Conservation (phyloP, 2,329 filamentous ascomycete genomes). For the Neonectria punicea region DNA sequence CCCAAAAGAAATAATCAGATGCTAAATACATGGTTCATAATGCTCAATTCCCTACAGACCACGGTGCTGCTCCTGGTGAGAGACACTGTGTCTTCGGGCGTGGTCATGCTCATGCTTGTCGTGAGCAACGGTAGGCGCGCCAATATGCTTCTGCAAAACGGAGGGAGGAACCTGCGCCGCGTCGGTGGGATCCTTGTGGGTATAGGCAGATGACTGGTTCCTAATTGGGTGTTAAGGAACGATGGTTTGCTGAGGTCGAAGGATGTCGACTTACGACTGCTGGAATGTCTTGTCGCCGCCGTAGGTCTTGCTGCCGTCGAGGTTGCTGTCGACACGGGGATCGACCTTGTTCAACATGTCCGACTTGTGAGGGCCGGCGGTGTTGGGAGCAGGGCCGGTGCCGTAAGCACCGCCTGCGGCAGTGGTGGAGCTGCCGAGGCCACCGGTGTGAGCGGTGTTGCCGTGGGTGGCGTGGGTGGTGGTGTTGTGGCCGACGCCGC, state of each 20-base stretch:
- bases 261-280: slow-evolving; percentile 48
- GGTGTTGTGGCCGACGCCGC: background rate
- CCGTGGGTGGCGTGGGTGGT: background rate
- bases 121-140: slow-evolving; percentile 58
- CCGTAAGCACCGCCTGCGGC: slow-evolving; percentile 49
- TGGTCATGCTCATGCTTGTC: slow-evolving; percentile 56
- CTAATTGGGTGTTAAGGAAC: slow-evolving; percentile 34
- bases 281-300: slow-evolving; percentile 63
- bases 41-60: slow-evolving; percentile 52
- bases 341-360: slow-evolving; percentile 62
- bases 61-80: slow-evolving; percentile 60
- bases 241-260: slow-evolving; percentile 1
- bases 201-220: slow-evolving; percentile 17
- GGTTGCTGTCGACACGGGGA: slow-evolving; percentile 64
- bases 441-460: slow-evolving; percentile 26
- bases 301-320: slow-evolving; percentile 55
- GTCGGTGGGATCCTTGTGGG: slow-evolving; percentile 60
- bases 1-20: slow-evolving; percentile 35
- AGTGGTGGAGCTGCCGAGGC: slow-evolving; percentile 24
- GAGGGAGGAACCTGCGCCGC: slow-evolving; percentile 68
- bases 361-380: slow-evolving; percentile 59
- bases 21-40: slow-evolving; percentile 25
- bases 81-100: slow-evolving; percentile 57
- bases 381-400: slow-evolving; percentile 45
- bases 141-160: slow-evolving; percentile 59